phyloP scores from a whole-genome alignment of 1,284 basidiomycete genomes.

The Puccinia sorghi region DNA sequence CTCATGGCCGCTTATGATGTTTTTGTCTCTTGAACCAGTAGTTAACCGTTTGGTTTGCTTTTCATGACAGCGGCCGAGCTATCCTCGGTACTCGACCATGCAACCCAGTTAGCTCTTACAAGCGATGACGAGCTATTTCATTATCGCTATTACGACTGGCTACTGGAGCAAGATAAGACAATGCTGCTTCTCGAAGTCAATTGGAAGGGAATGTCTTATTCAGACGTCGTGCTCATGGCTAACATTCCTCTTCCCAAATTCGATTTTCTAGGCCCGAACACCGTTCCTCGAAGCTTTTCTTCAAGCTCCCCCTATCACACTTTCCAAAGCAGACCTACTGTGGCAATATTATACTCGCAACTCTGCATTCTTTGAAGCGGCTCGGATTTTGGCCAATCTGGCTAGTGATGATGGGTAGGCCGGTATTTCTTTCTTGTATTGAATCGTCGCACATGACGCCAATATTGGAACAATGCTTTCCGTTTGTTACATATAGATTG shows the following conservation, averaged over 20 bases:
- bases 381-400: constrained; percentile 78
- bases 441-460: neutral
- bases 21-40: constrained; percentile 56
- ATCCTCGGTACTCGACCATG: constrained; percentile 70
- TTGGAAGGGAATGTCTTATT: constrained; percentile 1
- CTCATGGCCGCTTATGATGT: constrained; percentile 48
- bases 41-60: constrained; percentile 56
- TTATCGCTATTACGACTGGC: constrained; percentile 90
- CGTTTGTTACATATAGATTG: constrained; percentile 4
- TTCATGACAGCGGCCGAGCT: constrained; percentile 62
- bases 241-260: constrained; percentile 31
- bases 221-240: neutral
- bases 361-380: constrained; percentile 78
- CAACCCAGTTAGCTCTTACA: constrained; percentile 77
- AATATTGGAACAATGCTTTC: neutral
- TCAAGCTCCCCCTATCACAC: constrained; percentile 73
- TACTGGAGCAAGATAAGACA: constrained; percentile 73
- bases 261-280: constrained; percentile 68
- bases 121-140: constrained; percentile 92
- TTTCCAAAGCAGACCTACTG: constrained; percentile 81
- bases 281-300: constrained; percentile 84
- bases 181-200: constrained; percentile 85
- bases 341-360: constrained; percentile 98
- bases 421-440: constrained; percentile 8
- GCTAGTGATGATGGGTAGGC: constrained; percentile 82